These are phyloP conservation scores for Streptanthus diversifolius DNA, from an alignment of 345 rosid species.

Conservation along the genomic window DNA sequence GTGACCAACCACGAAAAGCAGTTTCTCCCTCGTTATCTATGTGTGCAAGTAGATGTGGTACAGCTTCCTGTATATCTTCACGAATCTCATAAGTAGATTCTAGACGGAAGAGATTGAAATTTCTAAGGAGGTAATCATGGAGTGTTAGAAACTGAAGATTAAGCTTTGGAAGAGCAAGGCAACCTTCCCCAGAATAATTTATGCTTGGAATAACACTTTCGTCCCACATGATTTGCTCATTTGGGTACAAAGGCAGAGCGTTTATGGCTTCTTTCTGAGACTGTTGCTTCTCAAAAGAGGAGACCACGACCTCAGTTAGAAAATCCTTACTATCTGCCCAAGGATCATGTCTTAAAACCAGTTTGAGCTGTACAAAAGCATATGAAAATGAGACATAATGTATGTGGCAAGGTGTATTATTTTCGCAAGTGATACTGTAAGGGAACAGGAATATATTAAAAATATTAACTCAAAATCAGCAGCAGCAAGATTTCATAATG, in stretches of 20 bases:
- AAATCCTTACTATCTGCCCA: constrained; percentile 89
- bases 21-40: constrained; percentile 85
- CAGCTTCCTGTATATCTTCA: constrained; percentile 98
- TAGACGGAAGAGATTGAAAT: constrained; percentile 95
- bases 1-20: constrained; percentile 98
- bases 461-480: not conserved
- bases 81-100: constrained; percentile 99
- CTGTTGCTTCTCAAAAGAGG: constrained; percentile 86
- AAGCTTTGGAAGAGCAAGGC: constrained; percentile 98
- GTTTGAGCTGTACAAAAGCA: constrained; percentile 65
- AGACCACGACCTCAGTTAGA: constrained; percentile 88
- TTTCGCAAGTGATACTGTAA: not conserved
- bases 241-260: constrained; percentile 97
- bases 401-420: constrained; percentile 22
- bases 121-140: constrained; percentile 91
- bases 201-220: constrained; percentile 98
- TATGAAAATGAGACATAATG: constrained; percentile 2
- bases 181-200: constrained; percentile 98
- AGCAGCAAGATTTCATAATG: constrained; percentile 4
- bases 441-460: not conserved
- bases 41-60: constrained; percentile 88
- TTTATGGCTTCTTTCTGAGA: constrained; percentile 98
- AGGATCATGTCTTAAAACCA: constrained; percentile 72
- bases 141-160: constrained; percentile 94
- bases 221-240: constrained; percentile 99